A percentile compares a stretch with the other conserved stretches of the same genome.
phyloP scores from a whole-genome alignment of 2,329 filamentous ascomycete genomes.

The Colletotrichum lentis region DNA sequence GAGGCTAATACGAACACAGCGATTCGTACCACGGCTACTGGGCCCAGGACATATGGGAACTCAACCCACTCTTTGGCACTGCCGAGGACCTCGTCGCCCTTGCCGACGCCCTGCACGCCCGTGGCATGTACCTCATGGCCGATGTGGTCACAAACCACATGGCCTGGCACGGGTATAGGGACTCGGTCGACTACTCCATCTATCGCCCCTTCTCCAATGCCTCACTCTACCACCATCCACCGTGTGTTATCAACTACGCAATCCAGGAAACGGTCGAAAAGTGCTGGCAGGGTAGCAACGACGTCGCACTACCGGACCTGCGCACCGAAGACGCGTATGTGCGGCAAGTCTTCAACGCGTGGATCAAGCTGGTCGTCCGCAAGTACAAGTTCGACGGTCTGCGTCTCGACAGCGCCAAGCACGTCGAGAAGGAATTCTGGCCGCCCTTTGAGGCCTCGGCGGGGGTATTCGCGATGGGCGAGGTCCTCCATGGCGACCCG shows the following conservation, averaged over 20 bases:
- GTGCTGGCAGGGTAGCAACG: conserved; percentile 59
- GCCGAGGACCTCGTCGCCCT: conserved; percentile 66
- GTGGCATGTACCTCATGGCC: conserved; percentile 67
- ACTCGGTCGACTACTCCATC: conserved; percentile 53
- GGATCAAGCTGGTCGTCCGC: conserved; percentile 65
- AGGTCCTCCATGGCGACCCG: conserved; percentile 65
- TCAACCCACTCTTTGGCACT: conserved; percentile 68
- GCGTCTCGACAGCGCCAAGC: conserved; percentile 69
- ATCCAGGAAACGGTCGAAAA: conserved; percentile 57
- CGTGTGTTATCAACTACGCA: conserved; percentile 65
- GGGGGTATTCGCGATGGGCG: conserved; percentile 68
- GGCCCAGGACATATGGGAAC: conserved; percentile 57
- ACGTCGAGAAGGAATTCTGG: conserved; percentile 68
- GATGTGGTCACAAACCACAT: conserved; percentile 69
- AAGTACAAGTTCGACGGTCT: conserved; percentile 70
- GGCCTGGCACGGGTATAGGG: conserved; percentile 51
- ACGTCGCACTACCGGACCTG: conserved; percentile 68
- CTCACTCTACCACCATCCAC: conserved; percentile 65
- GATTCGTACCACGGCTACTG: conserved; percentile 65
- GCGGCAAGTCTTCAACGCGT: conserved; percentile 61
- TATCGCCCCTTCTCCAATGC: conserved; percentile 58
- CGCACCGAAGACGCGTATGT: conserved; percentile 62
- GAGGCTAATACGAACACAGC: conserved; percentile 46
- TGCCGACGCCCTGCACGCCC: conserved; percentile 61
- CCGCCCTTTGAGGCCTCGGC: conserved; percentile 60